phyloP scores from a whole-genome alignment of 1,139 yeast genomes.

The Entelexis sorbosivorans region DNA sequence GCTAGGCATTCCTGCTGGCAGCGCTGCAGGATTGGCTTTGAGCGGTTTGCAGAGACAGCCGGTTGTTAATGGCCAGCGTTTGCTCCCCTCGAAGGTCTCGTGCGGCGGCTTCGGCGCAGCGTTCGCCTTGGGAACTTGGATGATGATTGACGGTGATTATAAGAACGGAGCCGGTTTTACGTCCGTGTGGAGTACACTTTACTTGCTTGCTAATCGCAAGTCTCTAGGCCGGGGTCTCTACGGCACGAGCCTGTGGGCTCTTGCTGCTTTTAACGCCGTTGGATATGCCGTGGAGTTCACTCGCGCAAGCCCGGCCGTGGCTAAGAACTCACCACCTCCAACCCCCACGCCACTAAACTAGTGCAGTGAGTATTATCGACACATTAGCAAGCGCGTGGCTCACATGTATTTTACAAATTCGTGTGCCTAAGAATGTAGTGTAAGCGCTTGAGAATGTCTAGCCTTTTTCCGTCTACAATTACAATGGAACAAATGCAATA shows the following conservation, averaged over 20 bases:
- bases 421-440: too few species aligned
- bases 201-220: conserved; percentile 62
- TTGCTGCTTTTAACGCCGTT: conserved; percentile 20
- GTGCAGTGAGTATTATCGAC: too few species aligned
- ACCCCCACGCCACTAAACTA: conserved; percentile 2
- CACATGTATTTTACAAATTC: too few species aligned
- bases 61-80: conserved; percentile 24
- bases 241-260: conserved; percentile 13
- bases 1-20: conserved; percentile 22
- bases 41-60: conserved; percentile 18
- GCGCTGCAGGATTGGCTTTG: conserved; percentile 16
- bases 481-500: too few species aligned
- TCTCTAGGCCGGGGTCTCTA: conserved; percentile 38
- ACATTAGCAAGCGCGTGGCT: too few species aligned
- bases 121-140: conserved; percentile 58
- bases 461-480: too few species aligned
- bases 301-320: conserved; percentile 14
- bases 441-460: too few species aligned
- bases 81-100: conserved; percentile 40
- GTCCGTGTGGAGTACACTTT: conserved; percentile 77
- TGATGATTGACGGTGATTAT: conserved; percentile 69
- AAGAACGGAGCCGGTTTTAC: conserved; percentile 80
- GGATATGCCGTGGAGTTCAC: conserved; percentile 22
- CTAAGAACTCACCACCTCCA: conserved; percentile 5
- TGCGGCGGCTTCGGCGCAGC: conserved; percentile 57